Percentiles rank a stretch among this genome's conserved stretches.
phyloP scores from a whole-genome alignment of 139 green algal genomes.

The Cymbomonas tetramitiformis region DNA sequence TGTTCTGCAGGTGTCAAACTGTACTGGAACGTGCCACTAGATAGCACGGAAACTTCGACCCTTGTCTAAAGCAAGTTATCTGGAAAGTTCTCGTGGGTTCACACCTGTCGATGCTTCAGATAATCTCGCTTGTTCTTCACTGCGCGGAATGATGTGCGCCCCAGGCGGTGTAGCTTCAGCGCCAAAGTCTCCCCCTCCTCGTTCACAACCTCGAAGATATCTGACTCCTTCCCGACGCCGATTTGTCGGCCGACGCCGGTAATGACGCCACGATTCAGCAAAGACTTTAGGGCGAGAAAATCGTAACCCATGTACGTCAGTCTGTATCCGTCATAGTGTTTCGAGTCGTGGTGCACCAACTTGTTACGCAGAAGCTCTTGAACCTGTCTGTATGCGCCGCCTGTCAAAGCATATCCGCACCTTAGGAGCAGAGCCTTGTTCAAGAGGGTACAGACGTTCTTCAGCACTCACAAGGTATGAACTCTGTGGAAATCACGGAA shows the following conservation, averaged over 20 bases:
- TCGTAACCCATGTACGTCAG: slow-evolving; percentile 91
- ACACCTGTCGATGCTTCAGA: slow-evolving; percentile 37
- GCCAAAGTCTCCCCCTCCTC: slow-evolving; percentile 67
- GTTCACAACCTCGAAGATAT: slow-evolving; percentile 39
- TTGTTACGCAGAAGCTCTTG: slow-evolving; percentile 77
- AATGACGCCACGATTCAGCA: slow-evolving; percentile 67
- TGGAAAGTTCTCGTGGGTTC: no score
- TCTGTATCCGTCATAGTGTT: slow-evolving; percentile 81
- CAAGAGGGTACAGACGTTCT: background rate
- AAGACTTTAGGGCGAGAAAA: slow-evolving; percentile 79
- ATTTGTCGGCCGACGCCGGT: slow-evolving; percentile 74
- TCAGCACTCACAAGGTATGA: no score
- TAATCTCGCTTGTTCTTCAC: slow-evolving; percentile 96
- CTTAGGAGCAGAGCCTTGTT: slow-evolving; percentile 24
- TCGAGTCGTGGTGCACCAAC: slow-evolving; percentile 86
- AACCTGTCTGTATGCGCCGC: slow-evolving; percentile 64
- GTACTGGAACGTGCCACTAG: no score
- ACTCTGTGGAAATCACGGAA: no score
- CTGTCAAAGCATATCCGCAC: no score
- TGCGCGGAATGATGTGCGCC: slow-evolving; percentile 85
- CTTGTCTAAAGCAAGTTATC: no score
- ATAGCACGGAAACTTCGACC: no score
- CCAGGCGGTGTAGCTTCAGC: slow-evolving; percentile 91
- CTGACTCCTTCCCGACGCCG: slow-evolving; percentile 89
- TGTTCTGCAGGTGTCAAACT: no score